Evolutionary conservation across 2,329 filamentous ascomycete genomes (phyloP).

Genomic region (Fusarium goolgardi): DNA sequence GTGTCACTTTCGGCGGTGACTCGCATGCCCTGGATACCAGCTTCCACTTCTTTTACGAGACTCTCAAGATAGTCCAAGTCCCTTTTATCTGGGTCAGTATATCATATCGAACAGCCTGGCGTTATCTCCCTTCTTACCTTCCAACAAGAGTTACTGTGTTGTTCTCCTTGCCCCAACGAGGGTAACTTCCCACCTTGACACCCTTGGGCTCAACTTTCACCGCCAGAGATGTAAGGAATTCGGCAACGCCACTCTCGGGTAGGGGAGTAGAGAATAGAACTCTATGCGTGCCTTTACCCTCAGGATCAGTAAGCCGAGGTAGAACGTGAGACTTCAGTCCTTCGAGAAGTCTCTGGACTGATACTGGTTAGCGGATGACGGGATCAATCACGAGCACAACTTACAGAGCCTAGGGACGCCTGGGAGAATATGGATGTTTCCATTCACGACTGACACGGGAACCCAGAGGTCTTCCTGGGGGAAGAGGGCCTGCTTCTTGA

Average conservation of each 20-base stretch:
- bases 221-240: constrained; percentile 83
- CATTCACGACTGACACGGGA: constrained; percentile 87
- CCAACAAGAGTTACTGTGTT: constrained; percentile 93
- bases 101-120: constrained; percentile 33
- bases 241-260: constrained; percentile 85
- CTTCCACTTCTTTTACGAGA: constrained; percentile 80
- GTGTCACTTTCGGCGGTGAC: constrained; percentile 78
- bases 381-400: constrained; percentile 40
- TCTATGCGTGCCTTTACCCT: constrained; percentile 82
- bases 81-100: constrained; percentile 52
- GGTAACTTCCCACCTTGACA: constrained; percentile 95
- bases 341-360: constrained; percentile 79
- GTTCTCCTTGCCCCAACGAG: constrained; percentile 85
- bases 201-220: constrained; percentile 77
- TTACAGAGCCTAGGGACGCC: constrained; percentile 85
- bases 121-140: constrained; percentile 53
- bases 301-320: constrained; percentile 79
- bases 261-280: constrained; percentile 89
- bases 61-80: constrained; percentile 83
- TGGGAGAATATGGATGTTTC: constrained; percentile 92
- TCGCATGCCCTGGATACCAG: constrained; percentile 77
- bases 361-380: constrained; percentile 20
- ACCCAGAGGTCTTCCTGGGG: constrained; percentile 88
- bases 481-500: constrained; percentile 81
- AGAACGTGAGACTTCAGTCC: constrained; percentile 77